These are phyloP conservation scores for Boechera stricta DNA, from an alignment of 345 rosid species.

Conservation along the genomic window DNA sequence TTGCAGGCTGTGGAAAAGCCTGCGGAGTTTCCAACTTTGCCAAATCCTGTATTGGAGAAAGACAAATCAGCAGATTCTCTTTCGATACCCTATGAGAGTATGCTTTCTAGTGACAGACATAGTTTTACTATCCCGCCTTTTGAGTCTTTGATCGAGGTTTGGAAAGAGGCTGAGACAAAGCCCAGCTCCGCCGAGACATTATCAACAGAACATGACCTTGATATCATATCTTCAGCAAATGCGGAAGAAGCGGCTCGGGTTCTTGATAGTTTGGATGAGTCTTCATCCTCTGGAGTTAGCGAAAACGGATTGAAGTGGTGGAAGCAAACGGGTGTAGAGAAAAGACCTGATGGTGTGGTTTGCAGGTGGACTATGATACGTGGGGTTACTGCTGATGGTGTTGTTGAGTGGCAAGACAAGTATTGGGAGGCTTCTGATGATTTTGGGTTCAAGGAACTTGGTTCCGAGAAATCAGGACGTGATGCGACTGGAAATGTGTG, in stretches of 20 bases:
- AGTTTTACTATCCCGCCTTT: slow-evolving; percentile 68
- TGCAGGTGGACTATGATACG: slow-evolving; percentile 93
- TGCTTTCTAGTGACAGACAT: slow-evolving; percentile 45
- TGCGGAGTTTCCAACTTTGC: slow-evolving; percentile 42
- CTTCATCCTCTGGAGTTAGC: slow-evolving; percentile 54
- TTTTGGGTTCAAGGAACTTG: slow-evolving; percentile 89
- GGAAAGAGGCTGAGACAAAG: slow-evolving; percentile 44
- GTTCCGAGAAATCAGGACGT: slow-evolving; percentile 94
- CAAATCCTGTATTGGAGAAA: slow-evolving; percentile 61
- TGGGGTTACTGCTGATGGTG: slow-evolving; percentile 79
- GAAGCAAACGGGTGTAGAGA: slow-evolving; percentile 82
- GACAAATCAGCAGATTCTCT: slow-evolving; percentile 61
- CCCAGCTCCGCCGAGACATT: slow-evolving; percentile 42
- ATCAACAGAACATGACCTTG: slow-evolving; percentile 57
- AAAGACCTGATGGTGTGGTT: slow-evolving; percentile 77
- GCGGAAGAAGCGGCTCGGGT: slow-evolving; percentile 87
- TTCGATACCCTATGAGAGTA: slow-evolving; percentile 77
- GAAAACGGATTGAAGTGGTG: slow-evolving; percentile 83
- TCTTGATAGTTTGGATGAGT: slow-evolving; percentile 58
- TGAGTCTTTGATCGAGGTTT: slow-evolving; percentile 66
- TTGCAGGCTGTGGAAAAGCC: slow-evolving; percentile 46
- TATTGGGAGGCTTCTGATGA: slow-evolving; percentile 98
- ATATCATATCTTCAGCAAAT: slow-evolving; percentile 56
- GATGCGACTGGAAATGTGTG: slow-evolving; percentile 83
- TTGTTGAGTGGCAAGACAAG: slow-evolving; percentile 93